These are phyloP conservation scores for Diddensiella transvaalensis DNA, from an alignment of 805 yeast genomes.

Conservation along the genomic window DNA sequence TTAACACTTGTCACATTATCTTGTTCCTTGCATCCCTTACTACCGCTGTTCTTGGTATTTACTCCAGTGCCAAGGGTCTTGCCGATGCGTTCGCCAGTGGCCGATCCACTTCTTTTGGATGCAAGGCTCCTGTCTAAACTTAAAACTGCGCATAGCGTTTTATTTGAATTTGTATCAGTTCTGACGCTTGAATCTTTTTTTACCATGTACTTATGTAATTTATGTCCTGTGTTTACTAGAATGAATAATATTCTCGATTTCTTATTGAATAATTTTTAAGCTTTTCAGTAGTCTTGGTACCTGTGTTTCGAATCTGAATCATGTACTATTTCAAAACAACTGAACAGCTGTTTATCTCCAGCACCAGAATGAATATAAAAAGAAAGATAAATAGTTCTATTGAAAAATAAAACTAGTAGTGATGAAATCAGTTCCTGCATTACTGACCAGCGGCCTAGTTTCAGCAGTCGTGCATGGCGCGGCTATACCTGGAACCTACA, in stretches of 20 bases:
- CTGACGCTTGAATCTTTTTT: too few species aligned
- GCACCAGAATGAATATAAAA: too few species aligned
- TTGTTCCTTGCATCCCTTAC: constrained; percentile 34
- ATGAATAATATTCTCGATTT: neutral
- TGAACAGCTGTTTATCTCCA: too few species aligned
- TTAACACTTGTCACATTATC: constrained; percentile 25
- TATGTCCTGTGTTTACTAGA: neutral
- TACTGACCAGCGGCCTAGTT: too few species aligned
- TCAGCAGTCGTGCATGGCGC: too few species aligned
- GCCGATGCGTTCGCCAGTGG: constrained; percentile 18
- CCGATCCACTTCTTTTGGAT: constrained; percentile 21
- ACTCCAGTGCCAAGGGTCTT: constrained; percentile 24
- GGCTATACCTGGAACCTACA: too few species aligned
- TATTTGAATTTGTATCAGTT: too few species aligned
- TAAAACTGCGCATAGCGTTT: neutral
- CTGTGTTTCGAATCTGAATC: neutral
- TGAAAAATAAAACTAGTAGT: too few species aligned
- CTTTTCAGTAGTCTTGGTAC: neutral
- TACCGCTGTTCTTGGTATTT: constrained; percentile 31
- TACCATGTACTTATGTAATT: too few species aligned
- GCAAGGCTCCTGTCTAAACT: constrained; percentile 17
- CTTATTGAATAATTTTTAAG: neutral
- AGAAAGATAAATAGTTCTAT: too few species aligned
- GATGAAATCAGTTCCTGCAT: too few species aligned
- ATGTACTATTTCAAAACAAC: too few species aligned